Evolutionary conservation across 176 grass and related monocot genomes (phyloP).

Genomic region (Rhynchospora breviuscula): DNA sequence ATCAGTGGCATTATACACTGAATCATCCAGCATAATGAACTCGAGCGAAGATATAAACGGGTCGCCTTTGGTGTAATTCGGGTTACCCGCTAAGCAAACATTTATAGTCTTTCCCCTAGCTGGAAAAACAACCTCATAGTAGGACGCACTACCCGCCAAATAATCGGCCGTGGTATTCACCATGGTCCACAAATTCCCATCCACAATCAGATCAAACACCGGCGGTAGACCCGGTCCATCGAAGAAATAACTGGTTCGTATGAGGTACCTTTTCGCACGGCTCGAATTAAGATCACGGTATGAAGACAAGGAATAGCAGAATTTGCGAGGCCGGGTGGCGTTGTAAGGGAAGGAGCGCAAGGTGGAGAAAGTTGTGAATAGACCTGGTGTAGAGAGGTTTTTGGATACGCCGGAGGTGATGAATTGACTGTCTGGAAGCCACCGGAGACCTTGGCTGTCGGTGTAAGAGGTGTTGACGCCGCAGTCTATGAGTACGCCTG

Average conservation of each 20-base stretch:
- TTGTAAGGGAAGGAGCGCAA: constrained; percentile 52
- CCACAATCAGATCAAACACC: constrained; percentile 78
- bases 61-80: constrained; percentile 43
- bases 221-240: constrained; percentile 28
- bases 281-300: constrained; percentile 16
- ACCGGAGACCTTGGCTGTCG: constrained; percentile 41
- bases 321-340: constrained; percentile 33
- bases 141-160: constrained; percentile 50
- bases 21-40: constrained; percentile 58
- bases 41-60: constrained; percentile 87
- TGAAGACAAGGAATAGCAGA: constrained; percentile 60
- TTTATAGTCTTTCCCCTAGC: constrained; percentile 43
- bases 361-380: constrained; percentile 58
- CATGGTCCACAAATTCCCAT: constrained; percentile 73
- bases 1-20: constrained; percentile 85
- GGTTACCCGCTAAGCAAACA: constrained; percentile 68
- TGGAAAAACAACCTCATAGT: constrained; percentile 83
- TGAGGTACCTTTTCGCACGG: constrained; percentile 45
- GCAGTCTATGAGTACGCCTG: constrained; percentile 61
- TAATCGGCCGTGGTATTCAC: constrained; percentile 71
- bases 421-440: constrained; percentile 41
- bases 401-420: constrained; percentile 36
- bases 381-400: constrained; percentile 26
- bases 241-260: constrained; percentile 81
- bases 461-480: constrained; percentile 21